Conservation (phyloP, 2,329 filamentous ascomycete genomes). For the Aspergillus terreus region DNA sequence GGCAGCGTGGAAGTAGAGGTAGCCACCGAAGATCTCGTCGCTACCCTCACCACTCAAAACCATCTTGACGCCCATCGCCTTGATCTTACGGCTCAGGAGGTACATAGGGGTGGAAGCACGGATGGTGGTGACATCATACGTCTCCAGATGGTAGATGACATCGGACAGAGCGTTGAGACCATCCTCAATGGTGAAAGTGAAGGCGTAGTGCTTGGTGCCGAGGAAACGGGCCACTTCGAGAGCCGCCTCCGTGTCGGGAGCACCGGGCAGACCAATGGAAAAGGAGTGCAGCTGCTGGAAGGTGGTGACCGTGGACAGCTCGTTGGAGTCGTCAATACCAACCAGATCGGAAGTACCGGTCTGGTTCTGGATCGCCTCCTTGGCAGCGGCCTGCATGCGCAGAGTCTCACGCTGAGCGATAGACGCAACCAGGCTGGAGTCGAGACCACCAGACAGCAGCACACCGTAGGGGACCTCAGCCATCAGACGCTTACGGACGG, state of each 20-base stretch:
- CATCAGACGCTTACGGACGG: constrained; percentile 96
- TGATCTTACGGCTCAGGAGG: constrained; percentile 95
- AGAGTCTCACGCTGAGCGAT: constrained; percentile 93
- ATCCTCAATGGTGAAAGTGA: constrained; percentile 97
- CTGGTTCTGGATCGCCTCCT: constrained; percentile 42
- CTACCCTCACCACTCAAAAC: constrained; percentile 94
- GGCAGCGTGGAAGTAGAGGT: constrained; percentile 96
- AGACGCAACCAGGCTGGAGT: constrained; percentile 90
- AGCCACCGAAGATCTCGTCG: constrained; percentile 97
- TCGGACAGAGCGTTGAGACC: constrained; percentile 94
- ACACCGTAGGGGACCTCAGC: constrained; percentile 98
- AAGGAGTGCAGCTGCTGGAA: constrained; percentile 97
- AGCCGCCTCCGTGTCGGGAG: constrained; percentile 88
- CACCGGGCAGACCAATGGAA: constrained; percentile 91
- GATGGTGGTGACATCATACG: constrained; percentile 97
- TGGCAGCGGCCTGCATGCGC: constrained; percentile 63
- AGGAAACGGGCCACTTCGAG: constrained; percentile 93
- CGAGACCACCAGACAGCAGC: constrained; percentile 86
- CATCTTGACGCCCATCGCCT: constrained; percentile 99
- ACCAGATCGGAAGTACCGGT: constrained; percentile 62
- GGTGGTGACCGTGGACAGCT: constrained; percentile 83
- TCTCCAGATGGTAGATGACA: constrained; percentile 97
- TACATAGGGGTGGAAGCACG: constrained; percentile 99
- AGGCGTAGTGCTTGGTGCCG: constrained; percentile 95
- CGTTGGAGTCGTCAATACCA: constrained; percentile 89